Base-by-base conservation (phyloP, 495 filamentous ascomycete species). In the Penicillium verhagenii region DNA sequence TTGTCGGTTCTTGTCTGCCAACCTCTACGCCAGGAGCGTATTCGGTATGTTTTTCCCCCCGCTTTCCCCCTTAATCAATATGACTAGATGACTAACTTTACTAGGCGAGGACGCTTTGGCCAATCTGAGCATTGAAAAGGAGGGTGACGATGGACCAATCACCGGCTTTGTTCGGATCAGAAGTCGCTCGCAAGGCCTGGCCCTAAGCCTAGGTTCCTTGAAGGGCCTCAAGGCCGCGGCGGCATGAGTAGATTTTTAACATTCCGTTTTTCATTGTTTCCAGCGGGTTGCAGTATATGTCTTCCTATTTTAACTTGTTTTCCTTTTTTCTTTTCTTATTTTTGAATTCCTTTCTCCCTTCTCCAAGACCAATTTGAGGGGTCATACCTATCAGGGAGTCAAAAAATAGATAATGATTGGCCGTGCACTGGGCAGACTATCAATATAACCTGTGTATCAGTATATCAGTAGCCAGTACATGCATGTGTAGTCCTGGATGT, bases 121-220 rank as follows among this genome's bases (percentile, higher is more conserved):
- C 55, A 99, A 99, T 68, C 66, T 99, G 73, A 96, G 92, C 66
- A 96, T 99, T 63, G 95, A 99, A 68, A 94, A 96, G 75, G 91
- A 97, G 70, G 92, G 91, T 47, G 92, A 96, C 10, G 87, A 96
- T 66, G 94, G 95, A 24, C 92, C 92, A 6, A 88, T 99, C 56
- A 97, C 94, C 24, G 95, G 95, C n/a, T 99, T 99, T 70, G 90
- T 99, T 49, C 88, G 95, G 62, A 99, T 99, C 80, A 86, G 95
- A 73, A 96, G 92, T 79, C 88, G 95, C 62, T 96, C 91, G 5
- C 95, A 99, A 76, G 95, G 94, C 46, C 79, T 99, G 53, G 95
- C 95, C 3, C 76, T 99, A 55, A 96, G 92, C 70, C 77, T 99
- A 53, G 95, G 95, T 16, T 93, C 89, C 37, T 79, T 99, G 64